These are phyloP conservation scores for Aspergillus puulaauensis DNA, from an alignment of 2,329 filamentous ascomycete genomes.

Conservation along the genomic window DNA sequence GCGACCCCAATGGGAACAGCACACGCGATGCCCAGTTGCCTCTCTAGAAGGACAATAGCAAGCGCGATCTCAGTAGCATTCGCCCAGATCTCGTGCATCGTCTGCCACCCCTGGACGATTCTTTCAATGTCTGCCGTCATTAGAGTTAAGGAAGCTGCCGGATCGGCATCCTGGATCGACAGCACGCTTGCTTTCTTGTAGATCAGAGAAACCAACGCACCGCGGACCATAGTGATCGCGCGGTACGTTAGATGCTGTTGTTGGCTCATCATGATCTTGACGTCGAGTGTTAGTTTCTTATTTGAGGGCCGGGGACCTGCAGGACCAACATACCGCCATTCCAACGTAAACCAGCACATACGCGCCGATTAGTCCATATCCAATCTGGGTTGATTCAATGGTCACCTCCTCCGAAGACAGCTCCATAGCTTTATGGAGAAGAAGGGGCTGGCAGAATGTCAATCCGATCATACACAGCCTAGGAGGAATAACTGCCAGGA, in stretches of 20 bases:
- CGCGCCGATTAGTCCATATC: conserved; percentile 46
- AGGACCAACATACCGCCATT: conserved; percentile 33
- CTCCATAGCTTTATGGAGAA: conserved; percentile 37
- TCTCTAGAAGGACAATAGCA: conserved; percentile 44
- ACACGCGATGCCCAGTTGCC: conserved; percentile 45
- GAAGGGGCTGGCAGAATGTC: conserved; percentile 40
- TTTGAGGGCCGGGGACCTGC: not conserved
- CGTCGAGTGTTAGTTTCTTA: not conserved
- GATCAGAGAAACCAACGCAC: conserved; percentile 49
- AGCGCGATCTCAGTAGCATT: conserved; percentile 46
- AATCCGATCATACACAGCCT: conserved; percentile 35
- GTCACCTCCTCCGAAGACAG: conserved; percentile 31
- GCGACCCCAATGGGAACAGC: conserved; percentile 46
- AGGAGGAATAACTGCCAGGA: conserved; percentile 33
- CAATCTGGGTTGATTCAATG: conserved; percentile 31
- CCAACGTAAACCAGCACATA: conserved; percentile 46
- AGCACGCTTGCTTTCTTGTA: conserved; percentile 45
- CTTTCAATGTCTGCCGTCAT: conserved; percentile 50
- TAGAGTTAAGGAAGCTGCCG: conserved; percentile 41
- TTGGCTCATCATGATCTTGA: conserved; percentile 39
- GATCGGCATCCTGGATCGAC: conserved; percentile 33
- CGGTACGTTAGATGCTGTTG: conserved; percentile 46
- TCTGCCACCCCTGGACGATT: conserved; percentile 42
- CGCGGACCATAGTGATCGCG: conserved; percentile 44
- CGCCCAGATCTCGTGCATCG: conserved; percentile 48